Conservation (phyloP, 2,329 filamentous ascomycete species). For the Hypoxylon sp. region DNA sequence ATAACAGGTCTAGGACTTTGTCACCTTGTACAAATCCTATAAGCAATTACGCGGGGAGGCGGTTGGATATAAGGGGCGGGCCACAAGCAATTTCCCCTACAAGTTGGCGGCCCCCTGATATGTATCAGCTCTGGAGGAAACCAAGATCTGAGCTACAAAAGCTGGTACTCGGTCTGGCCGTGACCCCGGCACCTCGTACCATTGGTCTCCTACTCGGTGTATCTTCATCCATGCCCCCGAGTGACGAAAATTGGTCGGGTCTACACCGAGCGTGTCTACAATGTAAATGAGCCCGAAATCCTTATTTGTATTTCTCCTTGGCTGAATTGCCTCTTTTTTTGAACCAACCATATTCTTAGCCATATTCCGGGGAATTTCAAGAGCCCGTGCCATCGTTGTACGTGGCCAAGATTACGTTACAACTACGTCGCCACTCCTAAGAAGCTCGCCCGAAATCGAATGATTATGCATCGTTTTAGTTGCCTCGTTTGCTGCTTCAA, state of each 20-base stretch:
- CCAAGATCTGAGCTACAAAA: constrained; percentile 11
- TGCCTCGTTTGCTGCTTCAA: constrained; percentile 21
- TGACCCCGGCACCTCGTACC: constrained; percentile 14
- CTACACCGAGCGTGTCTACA: not conserved
- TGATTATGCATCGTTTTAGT: constrained; percentile 25
- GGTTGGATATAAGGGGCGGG: constrained; percentile 28
- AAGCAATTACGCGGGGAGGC: constrained; percentile 27
- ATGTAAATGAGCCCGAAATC: not conserved
- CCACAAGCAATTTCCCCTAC: constrained; percentile 30
- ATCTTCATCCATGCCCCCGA: constrained; percentile 2
- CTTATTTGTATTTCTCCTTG: constrained; percentile 1
- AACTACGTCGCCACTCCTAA: constrained; percentile 10
- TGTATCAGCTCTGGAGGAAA: constrained; percentile 28
- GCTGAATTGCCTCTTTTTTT: constrained; percentile 2
- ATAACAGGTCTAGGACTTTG: not conserved
- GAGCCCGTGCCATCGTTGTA: constrained; percentile 30
- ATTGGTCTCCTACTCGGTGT: constrained; percentile 11
- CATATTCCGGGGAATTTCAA: not conserved
- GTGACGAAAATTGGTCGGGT: constrained; percentile 17
- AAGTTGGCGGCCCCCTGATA: constrained; percentile 26
- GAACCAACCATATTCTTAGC: constrained; percentile 12
- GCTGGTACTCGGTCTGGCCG: constrained; percentile 4
- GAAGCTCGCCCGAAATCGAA: constrained; percentile 24
- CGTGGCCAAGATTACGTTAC: constrained; percentile 29
- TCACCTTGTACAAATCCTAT: constrained; percentile 2